Evolutionary conservation across 805 yeast species (phyloP), one percentile per base, ranked within the genome.

Genomic region (Priceomyces melissophilus): DNA sequence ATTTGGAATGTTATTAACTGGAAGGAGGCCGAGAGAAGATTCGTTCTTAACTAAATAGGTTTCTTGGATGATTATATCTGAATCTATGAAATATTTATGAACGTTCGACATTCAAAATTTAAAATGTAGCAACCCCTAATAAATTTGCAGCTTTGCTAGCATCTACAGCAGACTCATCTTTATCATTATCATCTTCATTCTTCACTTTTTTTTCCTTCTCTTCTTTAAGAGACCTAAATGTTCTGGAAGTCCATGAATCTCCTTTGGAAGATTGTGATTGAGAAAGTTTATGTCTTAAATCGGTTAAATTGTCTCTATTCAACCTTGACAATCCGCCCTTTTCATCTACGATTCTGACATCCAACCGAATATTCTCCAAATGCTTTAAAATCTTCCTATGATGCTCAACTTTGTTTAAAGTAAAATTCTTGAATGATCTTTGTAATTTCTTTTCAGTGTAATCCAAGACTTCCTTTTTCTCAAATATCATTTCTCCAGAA

Each of bases 61-160:
- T 2, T 8, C 12, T 35, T 12, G 10, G 9, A 12, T 11, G 11
- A 23, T 10, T 17, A 11, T 23, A n/a, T 32, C 12, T 32, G 23
- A 17, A 26, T 32, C 25, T 32, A 14, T 32, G 25, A 17, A 23
- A 14, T 15, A 4, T 17, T 32, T 6, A 17, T 23, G 35, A 32
- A 8, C 17, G 34, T 13, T 20, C 13, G 8, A 8, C 9, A 30
- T 9, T 10, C 33, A 30, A 7, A 10, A 14, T 26, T 51, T 59
- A 81, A 51, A 86, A 86, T 3, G 87, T 79, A 2, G 91, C 80
- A 3, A 81, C 81, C 1, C 96, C 95, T 20, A 90, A 69, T 31
- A 91, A 52, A 28, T 79, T 70, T 0, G 96, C 97, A 1, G 96
- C 98, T 52, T 81, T 82, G 45, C 78, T 79, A 0, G 96, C 95